Evolutionary conservation across 2,329 filamentous ascomycete genomes (phyloP).

Genomic region (Penicillium sclerotigenum): DNA sequence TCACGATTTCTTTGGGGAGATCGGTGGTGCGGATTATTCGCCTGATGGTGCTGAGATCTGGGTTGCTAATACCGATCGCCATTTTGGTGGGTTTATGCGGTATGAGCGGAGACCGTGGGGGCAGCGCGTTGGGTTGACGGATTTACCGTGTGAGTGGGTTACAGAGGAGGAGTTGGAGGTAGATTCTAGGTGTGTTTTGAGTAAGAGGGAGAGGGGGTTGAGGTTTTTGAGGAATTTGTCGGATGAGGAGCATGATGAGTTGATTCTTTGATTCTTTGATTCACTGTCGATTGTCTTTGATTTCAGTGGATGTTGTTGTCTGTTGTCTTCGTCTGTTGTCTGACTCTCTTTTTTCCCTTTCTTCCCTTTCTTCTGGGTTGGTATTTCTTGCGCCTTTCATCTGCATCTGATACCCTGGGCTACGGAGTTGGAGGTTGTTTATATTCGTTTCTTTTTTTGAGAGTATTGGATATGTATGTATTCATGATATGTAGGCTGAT

Average conservation of each 20-base stretch:
- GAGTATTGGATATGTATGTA: neutral
- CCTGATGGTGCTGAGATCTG: conserved; percentile 43
- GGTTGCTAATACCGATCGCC: conserved; percentile 44
- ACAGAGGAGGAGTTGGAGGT: conserved; percentile 33
- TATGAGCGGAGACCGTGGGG: conserved; percentile 43
- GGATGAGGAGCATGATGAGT: conserved; percentile 35
- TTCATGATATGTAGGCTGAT: neutral
- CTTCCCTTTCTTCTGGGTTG: neutral
- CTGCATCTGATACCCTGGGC: conserved; percentile 27
- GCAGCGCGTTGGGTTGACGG: conserved; percentile 31
- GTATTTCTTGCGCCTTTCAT: conserved; percentile 5
- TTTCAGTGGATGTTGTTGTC: neutral
- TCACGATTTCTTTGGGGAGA: conserved; percentile 48
- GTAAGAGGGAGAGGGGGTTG: conserved; percentile 33
- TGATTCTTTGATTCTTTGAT: conserved; percentile 26
- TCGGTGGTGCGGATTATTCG: conserved; percentile 43
- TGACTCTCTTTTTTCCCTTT: neutral
- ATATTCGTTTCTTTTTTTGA: conserved; percentile 1
- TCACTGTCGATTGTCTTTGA: conserved; percentile 32
- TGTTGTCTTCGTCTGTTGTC: neutral
- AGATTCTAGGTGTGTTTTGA: conserved; percentile 37
- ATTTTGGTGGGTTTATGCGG: conserved; percentile 47
- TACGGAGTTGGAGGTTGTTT: conserved; percentile 19
- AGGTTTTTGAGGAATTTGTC: conserved; percentile 33
- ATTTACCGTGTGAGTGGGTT: conserved; percentile 40